Conservation (phyloP, 2,329 filamentous ascomycete genomes). For the Aspergillus vadensis region DNA sequence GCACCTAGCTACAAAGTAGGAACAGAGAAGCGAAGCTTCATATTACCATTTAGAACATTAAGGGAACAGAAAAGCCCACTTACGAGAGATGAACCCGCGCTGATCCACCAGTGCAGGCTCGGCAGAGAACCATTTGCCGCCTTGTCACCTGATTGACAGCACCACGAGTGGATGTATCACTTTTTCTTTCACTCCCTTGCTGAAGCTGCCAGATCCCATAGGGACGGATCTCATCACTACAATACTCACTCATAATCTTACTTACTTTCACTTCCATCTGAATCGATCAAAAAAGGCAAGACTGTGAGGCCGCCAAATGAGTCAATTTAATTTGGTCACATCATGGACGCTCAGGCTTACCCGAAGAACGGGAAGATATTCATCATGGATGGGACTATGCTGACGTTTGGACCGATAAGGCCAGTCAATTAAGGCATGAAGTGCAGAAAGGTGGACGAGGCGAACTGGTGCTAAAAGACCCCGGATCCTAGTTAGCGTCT, state of each 20-base stretch:
- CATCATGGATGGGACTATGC: slow-evolving; percentile 5
- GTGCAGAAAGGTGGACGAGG: slow-evolving; percentile 23
- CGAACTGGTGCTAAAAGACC: slow-evolving; percentile 25
- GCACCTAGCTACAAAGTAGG: neutral
- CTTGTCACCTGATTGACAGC: slow-evolving; percentile 12
- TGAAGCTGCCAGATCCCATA: neutral
- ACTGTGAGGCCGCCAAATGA: too few species aligned
- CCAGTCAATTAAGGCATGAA: slow-evolving; percentile 14
- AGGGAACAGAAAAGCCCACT: slow-evolving; percentile 4
- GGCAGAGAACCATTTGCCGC: slow-evolving; percentile 16
- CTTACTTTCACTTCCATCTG: neutral
- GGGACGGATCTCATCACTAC: neutral
- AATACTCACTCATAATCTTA: neutral
- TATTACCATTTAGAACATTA: neutral
- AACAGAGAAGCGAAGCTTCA: too few species aligned
- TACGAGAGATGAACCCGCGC: slow-evolving; percentile 19
- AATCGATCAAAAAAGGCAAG: too few species aligned
- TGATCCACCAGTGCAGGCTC: slow-evolving; percentile 21
- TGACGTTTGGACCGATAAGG: slow-evolving; percentile 12
- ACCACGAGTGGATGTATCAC: slow-evolving; percentile 20
- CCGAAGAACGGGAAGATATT: neutral
- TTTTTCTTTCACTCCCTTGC: neutral
- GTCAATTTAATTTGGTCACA: too few species aligned
- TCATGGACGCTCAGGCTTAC: neutral
- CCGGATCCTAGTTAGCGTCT: slow-evolving; percentile 24